Evolutionary conservation across 2,329 filamentous ascomycete genomes (phyloP), one percentile per base, ranked within the genome.

Genomic region (Lomentospora prolificans): DNA sequence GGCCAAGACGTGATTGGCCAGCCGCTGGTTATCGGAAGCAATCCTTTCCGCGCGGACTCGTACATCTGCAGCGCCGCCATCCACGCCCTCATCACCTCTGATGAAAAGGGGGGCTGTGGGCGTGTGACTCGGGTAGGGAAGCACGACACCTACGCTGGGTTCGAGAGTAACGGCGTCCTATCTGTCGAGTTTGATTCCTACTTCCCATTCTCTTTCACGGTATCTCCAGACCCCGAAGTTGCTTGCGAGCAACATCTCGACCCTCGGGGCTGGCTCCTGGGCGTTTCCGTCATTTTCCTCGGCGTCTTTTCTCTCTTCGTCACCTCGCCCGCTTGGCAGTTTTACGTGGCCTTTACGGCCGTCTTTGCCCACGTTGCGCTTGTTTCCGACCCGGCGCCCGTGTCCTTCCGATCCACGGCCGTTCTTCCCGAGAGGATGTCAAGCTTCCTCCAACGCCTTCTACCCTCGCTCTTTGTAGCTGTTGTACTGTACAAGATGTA

Each of bases 1-100:
- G 73, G 75, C 41, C 63, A 72, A 39, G 69, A 73, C 19, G 66
- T 78, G 55, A 69, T 70, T 46, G 78, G 77, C 58, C 66, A 65
- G 22, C 66, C 72, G 1, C 63, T 78, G 3, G 74, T 81, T 0
- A 69, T 80, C 27, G 78, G 78, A n/a, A 58, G 59, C 17, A 41
- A 54, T n/a, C 33, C 53, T 9, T 90, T 89, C 65, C 81, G 86
- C 25, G 83, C 80, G 17, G 88, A 92, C 70, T 90, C 86, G 19
- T 89, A 89, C 68, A 81, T 92, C 57, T 92, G 88, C 64, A 81
- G 81, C 58, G 80, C 87, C 3, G 88, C 87, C 17, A 86, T 90
- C 56, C 88, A 91, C 65, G 81, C 86, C 1, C 87, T 87, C 7
- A 77, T 87, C 58, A 79, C 90, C 60, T 78, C 76, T 53, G 79